phyloP scores from a whole-genome alignment of 2,329 filamentous ascomycete species.

The Ophiostoma triangulosporum region DNA sequence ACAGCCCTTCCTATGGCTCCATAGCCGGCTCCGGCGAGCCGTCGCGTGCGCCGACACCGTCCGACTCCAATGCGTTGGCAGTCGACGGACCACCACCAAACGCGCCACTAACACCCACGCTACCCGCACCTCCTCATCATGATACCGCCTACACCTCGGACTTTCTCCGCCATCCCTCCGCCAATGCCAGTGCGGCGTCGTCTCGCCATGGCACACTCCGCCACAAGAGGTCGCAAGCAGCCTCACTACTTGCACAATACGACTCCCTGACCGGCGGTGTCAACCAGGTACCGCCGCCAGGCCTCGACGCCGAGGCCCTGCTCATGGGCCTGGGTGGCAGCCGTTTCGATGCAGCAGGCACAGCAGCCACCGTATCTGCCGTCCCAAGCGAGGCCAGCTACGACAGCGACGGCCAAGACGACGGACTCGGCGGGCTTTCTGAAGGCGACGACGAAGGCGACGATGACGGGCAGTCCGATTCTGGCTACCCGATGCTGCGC shows the following conservation, averaged over 20 bases:
- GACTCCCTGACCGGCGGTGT: slow-evolving; percentile 15
- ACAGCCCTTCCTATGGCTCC: slow-evolving; percentile 22
- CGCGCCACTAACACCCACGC: not conserved
- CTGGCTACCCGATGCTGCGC: slow-evolving; percentile 14
- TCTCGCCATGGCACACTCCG: slow-evolving; percentile 10
- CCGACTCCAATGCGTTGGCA: not conserved
- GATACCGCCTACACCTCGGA: not conserved
- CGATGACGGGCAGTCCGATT: slow-evolving; percentile 24
- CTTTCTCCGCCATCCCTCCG: not conserved
- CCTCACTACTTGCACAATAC: slow-evolving; percentile 11
- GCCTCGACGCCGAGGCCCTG: slow-evolving; percentile 37
- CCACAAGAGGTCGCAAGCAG: slow-evolving; percentile 10
- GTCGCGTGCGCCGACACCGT: not conserved
- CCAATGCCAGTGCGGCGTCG: not conserved
- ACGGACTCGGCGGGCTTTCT: not conserved
- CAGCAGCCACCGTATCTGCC: slow-evolving; percentile 33
- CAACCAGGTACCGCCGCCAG: slow-evolving; percentile 25
- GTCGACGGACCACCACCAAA: not conserved
- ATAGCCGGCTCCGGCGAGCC: slow-evolving; percentile 9
- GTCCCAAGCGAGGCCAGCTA: slow-evolving; percentile 30
- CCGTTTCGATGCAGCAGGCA: slow-evolving; percentile 27
- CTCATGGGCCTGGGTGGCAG: slow-evolving; percentile 35
- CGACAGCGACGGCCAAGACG: slow-evolving; percentile 16
- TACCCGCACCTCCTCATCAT: not conserved
- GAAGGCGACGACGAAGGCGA: slow-evolving; percentile 15